Base-by-base conservation (phyloP, 495 filamentous ascomycete species). In the Hypoxylon cercidicola region DNA sequence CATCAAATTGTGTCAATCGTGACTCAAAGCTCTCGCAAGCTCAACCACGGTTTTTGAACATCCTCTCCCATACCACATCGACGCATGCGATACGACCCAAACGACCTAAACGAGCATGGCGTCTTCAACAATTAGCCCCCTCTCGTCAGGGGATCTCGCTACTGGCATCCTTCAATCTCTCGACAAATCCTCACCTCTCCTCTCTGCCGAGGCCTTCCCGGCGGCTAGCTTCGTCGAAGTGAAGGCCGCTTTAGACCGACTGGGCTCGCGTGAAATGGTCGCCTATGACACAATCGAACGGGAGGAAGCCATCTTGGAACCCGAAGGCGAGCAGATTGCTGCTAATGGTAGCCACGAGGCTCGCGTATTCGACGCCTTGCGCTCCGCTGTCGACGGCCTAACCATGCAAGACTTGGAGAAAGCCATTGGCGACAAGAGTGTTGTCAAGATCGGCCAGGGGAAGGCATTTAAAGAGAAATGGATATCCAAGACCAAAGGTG, bases 381-480 rank as follows among this genome's bases (percentile, higher is more conserved):
- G 87, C 63, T 82, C 87, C 60, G 89, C 91, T 34, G 74, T 96
- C 62, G 89, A 90, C 56, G 89, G 96, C 32, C 80, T 96, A 66
- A 89, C 89, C 71, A 88, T 97, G 59, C 81, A 85, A 63, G 93
- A 97, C 60, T 79, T 97, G 60, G 83, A 87, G 77, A 80, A 79
- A 70, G 83, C 79, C 11, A 84, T 92, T 65, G 91, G 96, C 44
- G 92, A 92, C 66, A 90, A 91, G 77, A 89, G 88, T n/a, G 86
- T 88, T 47, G 88, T 90, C 56, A 96, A 93, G 76, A 79, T 97
- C 43, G 95, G 95, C n/a, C 91, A 94, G 74, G 92, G 93, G 52
- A 97, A 93, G 78, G 95, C 95, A 41, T 94, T 98, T 81, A 97
- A 93, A 83, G 89, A 90, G 72, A 93, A 92, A 71, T 99, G 95